Base-by-base conservation (phyloP, 352 stramenopile species). In the Pythium scleroteichum region DNA sequence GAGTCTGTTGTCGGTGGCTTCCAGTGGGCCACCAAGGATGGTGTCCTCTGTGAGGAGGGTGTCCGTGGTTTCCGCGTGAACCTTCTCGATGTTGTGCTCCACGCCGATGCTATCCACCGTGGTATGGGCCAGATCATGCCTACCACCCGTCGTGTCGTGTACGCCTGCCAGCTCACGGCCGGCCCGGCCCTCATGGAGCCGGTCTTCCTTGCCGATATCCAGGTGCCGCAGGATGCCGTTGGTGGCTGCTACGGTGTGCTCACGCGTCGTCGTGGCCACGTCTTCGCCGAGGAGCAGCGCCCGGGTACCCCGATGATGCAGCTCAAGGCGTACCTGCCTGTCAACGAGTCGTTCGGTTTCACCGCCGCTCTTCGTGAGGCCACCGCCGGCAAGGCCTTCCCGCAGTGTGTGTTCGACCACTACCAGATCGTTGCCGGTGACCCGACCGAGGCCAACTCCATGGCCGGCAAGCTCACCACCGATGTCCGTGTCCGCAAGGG, bases 341-440 rank as follows among this genome's bases (percentile, higher is more conserved):
- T 99, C 27, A 99, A 98, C 87, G 98, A 99, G 83, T 99, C 97
- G 50, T 99, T 99, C 76, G 98, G 98, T 67, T 99, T 99, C 92
- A 99, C 96, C 50, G 95, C 93, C 55, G 96, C 98, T 72, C 84
- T 99, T 47, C 95, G 97, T 83, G 96, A 97, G 52, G 90, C 96
- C 80, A 99, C 97, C n/a, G 97, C 96, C 71, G 98, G 98, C 81
- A 99, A 99, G 92, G 98, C 97, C 39, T 99, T 99, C 95, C 97
- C 97, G 44, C 97, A 99, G 80, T 99, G 94, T 71, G 92, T 97
- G 53, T 99, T 99, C 77, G 94, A 99, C 87, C 97, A 99, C 86
- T 99, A 98, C 95, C 93, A 99, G 78, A 77, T 89, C 54, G 95
- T 99, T 62, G 67, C 62, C 58, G 96, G 96, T 78, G 88, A 99